These are phyloP conservation scores for Tetrapisispora fleetii DNA, from an alignment of 805 yeast species.

Conservation along the genomic window DNA sequence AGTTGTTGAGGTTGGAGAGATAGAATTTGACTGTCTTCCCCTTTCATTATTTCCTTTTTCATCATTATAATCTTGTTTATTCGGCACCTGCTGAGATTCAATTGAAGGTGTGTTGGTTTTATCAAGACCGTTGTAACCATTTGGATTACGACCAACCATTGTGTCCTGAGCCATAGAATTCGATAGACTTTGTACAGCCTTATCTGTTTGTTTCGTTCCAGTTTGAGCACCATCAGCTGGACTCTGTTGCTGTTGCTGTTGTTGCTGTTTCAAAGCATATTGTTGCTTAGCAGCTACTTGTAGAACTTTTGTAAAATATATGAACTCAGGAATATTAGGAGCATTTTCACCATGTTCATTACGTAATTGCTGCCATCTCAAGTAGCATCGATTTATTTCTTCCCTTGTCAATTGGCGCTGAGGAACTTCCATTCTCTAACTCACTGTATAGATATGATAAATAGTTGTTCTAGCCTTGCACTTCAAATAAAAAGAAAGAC, in stretches of 20 bases:
- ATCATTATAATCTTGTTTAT: background rate
- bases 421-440: constrained; percentile 17
- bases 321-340: constrained; percentile 27
- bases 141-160: background rate
- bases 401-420: constrained; percentile 27
- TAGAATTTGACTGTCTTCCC: background rate
- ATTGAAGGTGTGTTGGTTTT: background rate
- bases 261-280: constrained; percentile 21
- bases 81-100: background rate
- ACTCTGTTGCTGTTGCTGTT: constrained; percentile 14
- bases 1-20: constrained; percentile 13
- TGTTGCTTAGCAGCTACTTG: constrained; percentile 30
- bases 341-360: constrained; percentile 30
- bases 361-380: constrained; percentile 31
- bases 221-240: constrained; percentile 4
- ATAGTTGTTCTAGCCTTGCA: too few species aligned
- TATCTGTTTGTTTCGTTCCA: background rate
- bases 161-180: background rate
- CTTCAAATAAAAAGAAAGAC: too few species aligned
- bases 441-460: too few species aligned
- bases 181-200: background rate
- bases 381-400: constrained; percentile 29
- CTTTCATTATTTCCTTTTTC: background rate
- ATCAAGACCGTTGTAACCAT: background rate
- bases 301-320: constrained; percentile 27